Percentiles rank a stretch among this genome's conserved stretches.
phyloP scores from a whole-genome alignment of 2,329 filamentous ascomycete species.

The Truncatella angustata region DNA sequence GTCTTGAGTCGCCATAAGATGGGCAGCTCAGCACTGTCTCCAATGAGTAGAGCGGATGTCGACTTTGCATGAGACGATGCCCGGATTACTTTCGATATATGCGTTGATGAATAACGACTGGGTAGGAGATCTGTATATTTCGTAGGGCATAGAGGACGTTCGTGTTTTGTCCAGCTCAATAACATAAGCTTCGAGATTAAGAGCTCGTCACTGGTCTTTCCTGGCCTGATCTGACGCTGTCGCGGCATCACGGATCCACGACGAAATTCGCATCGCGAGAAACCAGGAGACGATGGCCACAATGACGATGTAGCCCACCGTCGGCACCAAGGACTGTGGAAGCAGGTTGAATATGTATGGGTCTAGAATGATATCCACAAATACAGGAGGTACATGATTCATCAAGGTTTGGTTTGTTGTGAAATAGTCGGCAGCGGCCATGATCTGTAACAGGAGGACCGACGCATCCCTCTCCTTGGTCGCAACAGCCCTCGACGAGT shows the following conservation, averaged over 20 bases:
- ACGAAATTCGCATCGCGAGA: constrained; percentile 36
- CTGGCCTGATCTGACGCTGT: constrained; percentile 26
- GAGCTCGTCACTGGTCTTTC: constrained; percentile 35
- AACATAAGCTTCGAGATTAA: neutral
- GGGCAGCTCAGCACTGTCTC: neutral
- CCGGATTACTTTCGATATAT: neutral
- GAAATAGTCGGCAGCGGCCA: constrained; percentile 82
- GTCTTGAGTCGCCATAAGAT: neutral
- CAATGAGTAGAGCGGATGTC: neutral
- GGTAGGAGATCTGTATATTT: neutral
- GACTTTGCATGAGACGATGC: constrained; percentile 2
- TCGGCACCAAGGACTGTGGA: constrained; percentile 74
- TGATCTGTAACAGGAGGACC: constrained; percentile 69
- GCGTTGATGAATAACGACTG: constrained; percentile 3
- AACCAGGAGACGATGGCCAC: constrained; percentile 53
- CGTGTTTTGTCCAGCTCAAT: neutral
- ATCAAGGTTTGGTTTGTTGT: constrained; percentile 73
- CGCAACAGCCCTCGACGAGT: neutral
- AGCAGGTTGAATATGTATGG: constrained; percentile 79
- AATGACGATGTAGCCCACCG: constrained; percentile 63
- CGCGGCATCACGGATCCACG: constrained; percentile 28
- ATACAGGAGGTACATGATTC: constrained; percentile 68
- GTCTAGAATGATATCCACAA: constrained; percentile 81
- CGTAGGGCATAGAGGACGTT: constrained; percentile 5
- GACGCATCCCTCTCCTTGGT: constrained; percentile 37